Evolutionary conservation across 495 filamentous ascomycete species (phyloP), one percentile per base, ranked within the genome.

Genomic region (Aspergillus ellipticus): DNA sequence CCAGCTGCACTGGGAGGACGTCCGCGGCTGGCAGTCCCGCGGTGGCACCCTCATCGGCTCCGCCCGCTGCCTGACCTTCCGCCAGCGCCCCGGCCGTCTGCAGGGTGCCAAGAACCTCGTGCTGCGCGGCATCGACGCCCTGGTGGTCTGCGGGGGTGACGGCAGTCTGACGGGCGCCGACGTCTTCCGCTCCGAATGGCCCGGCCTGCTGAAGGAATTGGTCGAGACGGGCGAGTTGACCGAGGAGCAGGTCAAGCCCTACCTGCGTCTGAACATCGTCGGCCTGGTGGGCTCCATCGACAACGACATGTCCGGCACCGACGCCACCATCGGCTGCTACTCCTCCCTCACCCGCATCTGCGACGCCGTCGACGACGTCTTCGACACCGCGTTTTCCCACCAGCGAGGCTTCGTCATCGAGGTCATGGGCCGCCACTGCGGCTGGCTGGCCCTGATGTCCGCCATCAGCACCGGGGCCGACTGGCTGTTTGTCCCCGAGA

Each of bases 361-460:
- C 74, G 86, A 96, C 66, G 86, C 90, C 47, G 87, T 99, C 21
- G 95, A 99, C 72, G 90, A 88, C 69, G 96, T 99, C 59, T 96
- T 97, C 70, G 91, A 94, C 29, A 99, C 95, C 2, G 95, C 95
- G 6, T 90, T 85, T 35, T 96, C 90, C n/a, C 95, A 97, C 73
- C 96, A 96, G 53, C 79, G 95, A 60, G 95, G 95, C 37, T 99
- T 99, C 70, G 93, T 99, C 26, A 87, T 99, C 62, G 95, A 97
- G 69, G 95, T 97, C 46, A 99, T 99, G 95, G 95, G 95, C n/a
- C 83, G 95, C 53, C 93, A 97, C 73, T 99, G 95, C 65, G 95
- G 95, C 39, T 99, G 95, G 95, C 77, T 99, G 49, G 95, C 94
- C 42, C 77, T 99, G 43, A 97, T 97, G 92, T 88, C 95, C 11